A percentile compares a stretch with the other conserved stretches of the same genome.
phyloP scores from a whole-genome alignment of 805 yeast species.

The Suhomyces faveliae region DNA sequence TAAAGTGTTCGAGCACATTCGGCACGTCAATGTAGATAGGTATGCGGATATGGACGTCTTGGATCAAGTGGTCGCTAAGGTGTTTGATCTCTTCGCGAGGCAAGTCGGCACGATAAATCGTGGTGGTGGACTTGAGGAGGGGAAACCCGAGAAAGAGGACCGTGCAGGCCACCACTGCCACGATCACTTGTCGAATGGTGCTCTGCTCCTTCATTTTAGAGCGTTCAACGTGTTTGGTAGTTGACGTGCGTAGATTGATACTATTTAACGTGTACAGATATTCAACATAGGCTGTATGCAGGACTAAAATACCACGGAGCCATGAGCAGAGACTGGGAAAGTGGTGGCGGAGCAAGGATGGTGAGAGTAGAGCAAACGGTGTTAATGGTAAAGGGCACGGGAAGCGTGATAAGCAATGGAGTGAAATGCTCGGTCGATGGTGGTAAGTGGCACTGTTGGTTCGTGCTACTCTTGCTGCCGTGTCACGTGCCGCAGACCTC shows the following conservation, averaged over 20 bases:
- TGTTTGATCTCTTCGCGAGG: conserved; percentile 46
- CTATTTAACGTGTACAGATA: too few relatives aligned
- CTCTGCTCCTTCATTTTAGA: conserved; percentile 3
- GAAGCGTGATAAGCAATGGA: too few relatives aligned
- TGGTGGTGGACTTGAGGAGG: conserved; percentile 45
- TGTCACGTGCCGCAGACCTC: neutral
- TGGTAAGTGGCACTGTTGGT: neutral
- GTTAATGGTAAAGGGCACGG: too few relatives aligned
- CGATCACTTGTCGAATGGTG: conserved; percentile 11
- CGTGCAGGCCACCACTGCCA: conserved; percentile 13
- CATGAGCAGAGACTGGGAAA: too few relatives aligned
- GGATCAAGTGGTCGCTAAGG: conserved; percentile 24
- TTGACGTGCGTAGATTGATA: neutral
- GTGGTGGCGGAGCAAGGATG: too few relatives aligned
- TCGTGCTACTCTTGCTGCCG: neutral
- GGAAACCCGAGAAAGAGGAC: conserved; percentile 23
- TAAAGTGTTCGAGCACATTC: conserved; percentile 26
- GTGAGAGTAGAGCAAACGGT: too few relatives aligned
- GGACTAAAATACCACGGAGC: too few relatives aligned
- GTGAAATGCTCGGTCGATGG: too few relatives aligned
- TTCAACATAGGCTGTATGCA: neutral
- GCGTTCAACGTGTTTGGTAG: neutral
- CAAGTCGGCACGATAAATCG: conserved; percentile 60
- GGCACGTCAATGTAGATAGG: conserved; percentile 46
- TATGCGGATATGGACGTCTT: conserved; percentile 28